A percentile compares a stretch with the other conserved stretches of the same genome.
Evolutionary conservation across 768 basidiomycete species (phyloP).

Genomic region (Leccinellum albellum): DNA sequence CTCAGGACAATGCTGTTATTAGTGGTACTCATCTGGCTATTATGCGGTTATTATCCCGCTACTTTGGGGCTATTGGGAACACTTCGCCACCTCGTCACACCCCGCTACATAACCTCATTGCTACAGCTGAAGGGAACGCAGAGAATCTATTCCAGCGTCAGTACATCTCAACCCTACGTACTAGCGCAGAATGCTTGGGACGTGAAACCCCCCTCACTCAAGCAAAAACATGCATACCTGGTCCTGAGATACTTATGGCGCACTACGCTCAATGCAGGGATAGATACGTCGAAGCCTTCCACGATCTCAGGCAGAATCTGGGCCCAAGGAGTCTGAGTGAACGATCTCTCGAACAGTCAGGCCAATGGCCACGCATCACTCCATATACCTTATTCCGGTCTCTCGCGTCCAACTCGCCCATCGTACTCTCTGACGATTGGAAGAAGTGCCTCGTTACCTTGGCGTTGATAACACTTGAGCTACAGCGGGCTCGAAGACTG

Average conservation of each 20-base stretch:
- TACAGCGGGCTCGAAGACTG: slow-evolving; percentile 37
- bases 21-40: no score
- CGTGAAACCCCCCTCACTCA: not conserved
- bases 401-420: slow-evolving; percentile 26
- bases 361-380: slow-evolving; percentile 39
- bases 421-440: slow-evolving; percentile 26
- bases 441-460: slow-evolving; percentile 23
- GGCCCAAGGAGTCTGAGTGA: slow-evolving; percentile 18
- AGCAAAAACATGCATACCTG: not conserved
- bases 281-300: not conserved
- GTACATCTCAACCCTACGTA: slow-evolving; percentile 8
- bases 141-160: slow-evolving; percentile 11
- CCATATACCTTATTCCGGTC: slow-evolving; percentile 30
- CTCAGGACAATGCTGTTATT: not conserved
- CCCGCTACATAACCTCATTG: slow-evolving; percentile 7
- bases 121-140: not conserved
- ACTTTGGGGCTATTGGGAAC: no score
- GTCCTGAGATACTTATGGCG: not conserved
- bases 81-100: not conserved
- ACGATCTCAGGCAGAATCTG: slow-evolving; percentile 2
- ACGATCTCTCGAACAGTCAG: slow-evolving; percentile 13
- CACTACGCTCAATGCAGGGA: slow-evolving; percentile 11
- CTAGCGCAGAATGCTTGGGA: slow-evolving; percentile 9
- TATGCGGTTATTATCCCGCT: no score
- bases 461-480: slow-evolving; percentile 27